Percentiles rank a stretch among this genome's conserved stretches.
phyloP scores from a whole-genome alignment of 805 yeast genomes.

The Candida gorgasii region DNA sequence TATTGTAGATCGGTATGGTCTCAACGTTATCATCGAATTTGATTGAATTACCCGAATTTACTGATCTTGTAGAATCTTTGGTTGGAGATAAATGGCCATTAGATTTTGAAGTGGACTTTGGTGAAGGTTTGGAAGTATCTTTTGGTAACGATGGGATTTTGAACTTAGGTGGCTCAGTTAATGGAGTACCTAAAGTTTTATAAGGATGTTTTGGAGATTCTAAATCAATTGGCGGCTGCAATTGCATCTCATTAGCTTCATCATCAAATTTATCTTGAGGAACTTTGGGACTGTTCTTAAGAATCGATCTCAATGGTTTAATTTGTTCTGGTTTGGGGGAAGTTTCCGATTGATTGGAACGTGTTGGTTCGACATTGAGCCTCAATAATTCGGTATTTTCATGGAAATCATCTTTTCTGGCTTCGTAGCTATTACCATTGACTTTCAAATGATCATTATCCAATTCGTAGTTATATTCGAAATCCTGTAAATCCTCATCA shows the following conservation, averaged over 20 bases:
- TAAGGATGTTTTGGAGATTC: conserved; percentile 21
- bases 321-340: no score
- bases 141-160: conserved; percentile 11
- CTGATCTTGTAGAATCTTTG: conserved; percentile 12
- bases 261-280: conserved; percentile 10
- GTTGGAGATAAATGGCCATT: conserved; percentile 5
- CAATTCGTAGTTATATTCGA: conserved; percentile 41
- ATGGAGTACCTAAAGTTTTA: conserved; percentile 13
- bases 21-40: conserved; percentile 39
- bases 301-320: conserved; percentile 36
- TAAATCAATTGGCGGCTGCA: conserved; percentile 4
- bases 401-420: not conserved
- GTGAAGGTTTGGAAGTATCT: not conserved
- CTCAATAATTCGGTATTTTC: conserved; percentile 4
- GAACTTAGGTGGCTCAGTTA: conserved; percentile 15
- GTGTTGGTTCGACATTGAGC: conserved; percentile 10
- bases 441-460: conserved; percentile 21
- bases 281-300: conserved; percentile 25
- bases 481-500: conserved; percentile 44
- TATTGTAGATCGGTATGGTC: conserved; percentile 31
- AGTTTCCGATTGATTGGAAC: conserved; percentile 8
- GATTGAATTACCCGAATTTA: conserved; percentile 32
- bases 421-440: not conserved
- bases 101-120: not conserved
- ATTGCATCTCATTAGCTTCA: conserved; percentile 3